Base-by-base conservation (phyloP, 345 rosid genomes). In the Pugionium cornutum region DNA sequence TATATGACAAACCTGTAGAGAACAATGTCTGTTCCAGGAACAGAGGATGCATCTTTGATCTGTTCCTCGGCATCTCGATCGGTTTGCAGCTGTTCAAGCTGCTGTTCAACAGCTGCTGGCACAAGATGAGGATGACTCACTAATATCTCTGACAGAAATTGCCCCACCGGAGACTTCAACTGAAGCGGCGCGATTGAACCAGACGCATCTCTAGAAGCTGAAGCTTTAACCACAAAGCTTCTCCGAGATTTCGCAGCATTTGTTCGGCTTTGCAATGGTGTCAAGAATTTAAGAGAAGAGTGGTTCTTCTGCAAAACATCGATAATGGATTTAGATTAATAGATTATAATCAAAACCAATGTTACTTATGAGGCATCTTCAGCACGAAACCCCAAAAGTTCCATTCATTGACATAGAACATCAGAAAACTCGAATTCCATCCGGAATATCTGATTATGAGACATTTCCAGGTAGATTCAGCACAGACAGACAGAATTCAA, bases 91-190 rank as follows among this genome's bases (percentile, higher is more conserved):
- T 85, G 99, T 11, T 89, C 89, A 39, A 94, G 96, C 75, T 91
- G 96, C 70, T 88, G 91, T 70, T 90, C 99, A 35, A 85, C 96
- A 2, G 97, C 99, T 41, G 95, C 96, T 43, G 91, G 95, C 64
- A 94, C 82, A 42, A 94, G 97, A 81, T 94, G 97, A 4, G 99
- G 97, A 72, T 94, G 97, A 62, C 87, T 94, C 29, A 74, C 48
- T 65, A 94, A 60, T 48, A 94, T 94, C 80, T 91, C 89, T 4
- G 89, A 79, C 67, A 94, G 77, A 69, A 94, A 87, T 78, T 88
- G 96, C 28, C 99, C 97, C 1, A 84, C 77, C 0, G 96, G 96
- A 63, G 99, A 94, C 64, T 88, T 92, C 76, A 94, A 70, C 81
- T 76, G 85, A 32, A 91, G 96, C 0, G 99, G 97, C 42, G 95